These are phyloP conservation scores for Crucibulum laeve DNA, from an alignment of 768 basidiomycete genomes.

Conservation along the genomic window DNA sequence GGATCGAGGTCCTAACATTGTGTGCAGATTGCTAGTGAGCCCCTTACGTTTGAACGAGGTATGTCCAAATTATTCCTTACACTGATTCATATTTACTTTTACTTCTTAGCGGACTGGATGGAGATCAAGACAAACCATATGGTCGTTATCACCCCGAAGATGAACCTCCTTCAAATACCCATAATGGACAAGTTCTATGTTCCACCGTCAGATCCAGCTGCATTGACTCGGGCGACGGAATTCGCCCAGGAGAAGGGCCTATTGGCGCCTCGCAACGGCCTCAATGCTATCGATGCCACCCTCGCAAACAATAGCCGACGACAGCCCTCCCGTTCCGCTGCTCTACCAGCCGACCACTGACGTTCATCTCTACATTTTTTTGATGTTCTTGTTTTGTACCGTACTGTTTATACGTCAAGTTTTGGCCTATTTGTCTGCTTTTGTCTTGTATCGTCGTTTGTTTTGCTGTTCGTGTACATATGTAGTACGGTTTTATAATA, in stretches of 20 bases:
- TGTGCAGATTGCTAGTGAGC: slow-evolving; percentile 79
- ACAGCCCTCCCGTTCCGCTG: no score
- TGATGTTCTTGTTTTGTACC: neutral
- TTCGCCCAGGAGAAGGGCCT: slow-evolving; percentile 90
- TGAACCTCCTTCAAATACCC: slow-evolving; percentile 92
- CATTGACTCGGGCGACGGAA: slow-evolving; percentile 63
- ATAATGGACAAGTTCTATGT: slow-evolving; percentile 93
- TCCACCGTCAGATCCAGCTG: slow-evolving; percentile 76
- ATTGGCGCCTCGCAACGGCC: slow-evolving; percentile 50
- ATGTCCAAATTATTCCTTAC: slow-evolving; percentile 3
- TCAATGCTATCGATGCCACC: neutral
- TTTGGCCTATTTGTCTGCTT: no score
- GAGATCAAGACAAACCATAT: slow-evolving; percentile 96
- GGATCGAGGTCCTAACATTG: neutral
- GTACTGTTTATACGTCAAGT: no score
- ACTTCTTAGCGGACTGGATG: slow-evolving; percentile 86
- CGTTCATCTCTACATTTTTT: neutral
- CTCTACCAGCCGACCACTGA: no score
- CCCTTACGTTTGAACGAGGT: slow-evolving; percentile 95
- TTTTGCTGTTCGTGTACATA: no score
- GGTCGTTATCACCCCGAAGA: slow-evolving; percentile 93
- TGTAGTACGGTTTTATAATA: no score
- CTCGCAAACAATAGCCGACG: neutral
- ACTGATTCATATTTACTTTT: slow-evolving; percentile 3
- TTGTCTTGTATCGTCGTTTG: no score